Percentiles rank a stretch among this genome's conserved stretches.
Conservation (phyloP, 106 monocot species). For the Dendrobium catenatum region DNA sequence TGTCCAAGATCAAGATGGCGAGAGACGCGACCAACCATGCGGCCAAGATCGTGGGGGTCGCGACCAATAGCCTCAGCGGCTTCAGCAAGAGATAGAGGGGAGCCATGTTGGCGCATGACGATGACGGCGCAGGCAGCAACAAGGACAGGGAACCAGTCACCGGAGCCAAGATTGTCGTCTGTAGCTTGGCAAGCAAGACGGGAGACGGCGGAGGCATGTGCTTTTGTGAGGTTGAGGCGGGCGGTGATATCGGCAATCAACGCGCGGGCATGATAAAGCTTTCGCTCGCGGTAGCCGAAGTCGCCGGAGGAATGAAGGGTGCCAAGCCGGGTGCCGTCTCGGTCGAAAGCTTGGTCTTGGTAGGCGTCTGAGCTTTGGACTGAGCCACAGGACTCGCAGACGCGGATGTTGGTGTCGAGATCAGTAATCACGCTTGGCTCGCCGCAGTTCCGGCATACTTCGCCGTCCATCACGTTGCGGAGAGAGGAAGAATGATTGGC, state of each 20-base stretch:
- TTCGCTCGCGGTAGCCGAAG: slow-evolving; percentile 37
- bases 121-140: slow-evolving; percentile 48
- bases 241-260: slow-evolving; percentile 25
- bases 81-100: slow-evolving; percentile 51
- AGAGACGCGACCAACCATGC: slow-evolving; percentile 41
- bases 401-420: slow-evolving; percentile 18
- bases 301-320: slow-evolving; percentile 21
- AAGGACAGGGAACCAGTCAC: slow-evolving; percentile 58
- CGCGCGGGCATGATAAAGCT: slow-evolving; percentile 22
- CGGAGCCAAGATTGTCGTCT: slow-evolving; percentile 31
- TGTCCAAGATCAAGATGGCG: slow-evolving; percentile 30
- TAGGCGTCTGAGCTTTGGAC: slow-evolving; percentile 23
- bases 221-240: slow-evolving; percentile 41
- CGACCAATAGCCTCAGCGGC: slow-evolving; percentile 31
- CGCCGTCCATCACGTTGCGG: background rate
- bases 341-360: slow-evolving; percentile 29
- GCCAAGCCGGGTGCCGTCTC: slow-evolving; percentile 18
- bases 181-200: slow-evolving; percentile 39
- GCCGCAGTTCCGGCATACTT: slow-evolving; percentile 31
- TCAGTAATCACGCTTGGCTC: slow-evolving; percentile 28
- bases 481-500: background rate
- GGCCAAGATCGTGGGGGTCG: slow-evolving; percentile 29
- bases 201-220: slow-evolving; percentile 25
- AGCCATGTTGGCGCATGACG: slow-evolving; percentile 30
- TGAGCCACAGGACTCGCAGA: slow-evolving; percentile 53